Base-by-base conservation (phyloP, 1,284 basidiomycete species). In the Taiwanofungus camphoratus region DNA sequence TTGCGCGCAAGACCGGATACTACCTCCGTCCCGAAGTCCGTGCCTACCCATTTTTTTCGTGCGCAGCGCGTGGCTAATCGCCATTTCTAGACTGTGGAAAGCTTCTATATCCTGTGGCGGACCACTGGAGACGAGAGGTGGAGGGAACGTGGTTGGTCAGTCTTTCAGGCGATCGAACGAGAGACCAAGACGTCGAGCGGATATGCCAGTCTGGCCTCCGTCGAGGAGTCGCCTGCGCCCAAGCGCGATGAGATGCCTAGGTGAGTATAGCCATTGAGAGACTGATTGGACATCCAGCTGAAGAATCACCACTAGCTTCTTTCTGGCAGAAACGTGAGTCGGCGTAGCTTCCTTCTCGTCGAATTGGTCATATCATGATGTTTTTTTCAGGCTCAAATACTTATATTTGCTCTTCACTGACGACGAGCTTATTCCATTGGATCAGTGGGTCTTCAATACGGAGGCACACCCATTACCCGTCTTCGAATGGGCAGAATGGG, bases 391-490 rank as follows among this genome's bases (percentile, higher is more conserved):
- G 42, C 61, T 85, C 44, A 84, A 85, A 58, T 85, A 84, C 54
- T 68, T 83, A 19, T 83, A 81, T 54, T 68, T 85, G 15, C 62
- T 81, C 48, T 84, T 82, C 58, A 61, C 60, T 30, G 73, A 79
- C 35, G 70, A 75, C 27, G 78, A 80, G 38, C 60, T 72, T 2
- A 50, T 88, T 39, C 79, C 84, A 8, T 62, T 90, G 34, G 77
- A 85, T 49, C 63, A 75, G 49, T 91, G 84, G 77, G 85, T 91
- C 23, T 84, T 92, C 60, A 92, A 91, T 59, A 93, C 90, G 3
- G 91, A 91, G 62, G 87, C 86, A 4, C 87, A 91, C 55, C 79
- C 85, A 1, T 64, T 90, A 6, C 87, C 86, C 4, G 67, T 86
- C n/a, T 87, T 88, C 54, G 58, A 73, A 41, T 87, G 81, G 84